Base-by-base conservation (phyloP, 176 grass and related monocot genomes). In the Oropetium thomaeum region DNA sequence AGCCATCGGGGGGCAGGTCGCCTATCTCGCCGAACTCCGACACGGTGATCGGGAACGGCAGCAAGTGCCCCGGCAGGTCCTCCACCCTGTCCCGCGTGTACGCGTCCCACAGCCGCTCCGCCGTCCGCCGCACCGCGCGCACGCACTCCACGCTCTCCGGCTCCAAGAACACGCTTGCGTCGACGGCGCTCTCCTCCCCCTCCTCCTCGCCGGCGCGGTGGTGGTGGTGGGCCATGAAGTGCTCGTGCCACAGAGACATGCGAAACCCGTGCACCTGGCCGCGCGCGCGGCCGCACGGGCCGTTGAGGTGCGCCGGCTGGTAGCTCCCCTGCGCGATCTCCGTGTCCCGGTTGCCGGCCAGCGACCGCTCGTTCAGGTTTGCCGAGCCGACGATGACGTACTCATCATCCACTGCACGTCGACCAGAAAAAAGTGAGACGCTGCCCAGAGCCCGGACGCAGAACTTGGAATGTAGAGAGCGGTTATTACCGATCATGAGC, bases 271-370 rank as follows among this genome's bases (percentile, higher is more conserved):
- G 80, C 52, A 98, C 77, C 67, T 81, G 65, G 20, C 91, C 88
- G 0, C 83, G 35, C 48, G 90, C 81, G 30, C 68, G 74, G 4
- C 71, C 61, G 26, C 73, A 0, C 2, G 34, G 4, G 13, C 86
- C 83, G 59, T 97, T 87, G 23, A 97, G 81, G 73, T 98, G 83
- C 51, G 81, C 86, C 69, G 88, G 88, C 71, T 98, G 95, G 86
- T 93, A 98, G 44, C 90, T 85, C 30, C 95, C 95, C 15, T 94
- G 95, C 45, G 86, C 88, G 49, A 97, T 97, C 88, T 97, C 95
- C 14, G 78, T 91, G 71, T 97, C 95, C 73, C 95, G 30, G 75
- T 97, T 62, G 28, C 95, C 88, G 2, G 91, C 91, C 44, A 97
- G 95, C 54, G 95, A 97, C 47, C 95, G 81, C 81, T 97, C 86